Base-by-base conservation (phyloP, 2,329 filamentous ascomycete genomes). In the Penicillium sp. region DNA sequence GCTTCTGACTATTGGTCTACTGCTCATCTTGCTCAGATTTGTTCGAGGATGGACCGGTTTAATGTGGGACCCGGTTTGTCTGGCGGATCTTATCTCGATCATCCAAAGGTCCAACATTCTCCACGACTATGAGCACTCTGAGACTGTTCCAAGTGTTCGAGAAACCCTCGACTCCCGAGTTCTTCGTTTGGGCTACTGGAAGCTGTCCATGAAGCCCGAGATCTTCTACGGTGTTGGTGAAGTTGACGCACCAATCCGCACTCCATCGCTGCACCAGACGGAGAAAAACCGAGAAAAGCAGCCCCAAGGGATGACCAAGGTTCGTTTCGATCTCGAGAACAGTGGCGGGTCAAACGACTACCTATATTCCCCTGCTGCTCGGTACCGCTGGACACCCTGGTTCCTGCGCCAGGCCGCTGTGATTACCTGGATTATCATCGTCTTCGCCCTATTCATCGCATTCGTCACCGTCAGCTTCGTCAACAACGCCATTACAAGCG, bases 141-240 rank as follows among this genome's bases (percentile, higher is more conserved):
- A 93, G 65, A 84, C 85, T 0, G 81, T 86, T 44, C 66, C 68
- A 3, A 63, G 71, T 5, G 73, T 76, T 0, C 59, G 65, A 80
- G 60, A 80, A 84, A 44, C 78, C 75, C 49, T 83, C 79, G 67
- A 84, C 81, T 59, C 73, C 16, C 84, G 85, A 61, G 78, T 83
- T 5, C 87, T 93, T 65, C 83, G 89, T 45, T 82, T 97, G n/a
- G 91, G 93, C 7, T 96, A 96, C 74, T 97, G 93, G 91, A 85
- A 84, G 57, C 86, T 87, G 26, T 86, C 87, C 19, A 86, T 86
- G 54, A 81, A 82, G 59, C 82, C 84, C 21, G 85, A 87, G 21
- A 79, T 91, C 26, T 96, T 95, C 81, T 92, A 96, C 69, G 86
- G 87, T 2, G 84, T 96, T 55, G 91, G 90, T n/a, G 84, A 87